Base-by-base conservation (phyloP, 2,329 filamentous ascomycete genomes). In the Westerdykella aurantiaca region DNA sequence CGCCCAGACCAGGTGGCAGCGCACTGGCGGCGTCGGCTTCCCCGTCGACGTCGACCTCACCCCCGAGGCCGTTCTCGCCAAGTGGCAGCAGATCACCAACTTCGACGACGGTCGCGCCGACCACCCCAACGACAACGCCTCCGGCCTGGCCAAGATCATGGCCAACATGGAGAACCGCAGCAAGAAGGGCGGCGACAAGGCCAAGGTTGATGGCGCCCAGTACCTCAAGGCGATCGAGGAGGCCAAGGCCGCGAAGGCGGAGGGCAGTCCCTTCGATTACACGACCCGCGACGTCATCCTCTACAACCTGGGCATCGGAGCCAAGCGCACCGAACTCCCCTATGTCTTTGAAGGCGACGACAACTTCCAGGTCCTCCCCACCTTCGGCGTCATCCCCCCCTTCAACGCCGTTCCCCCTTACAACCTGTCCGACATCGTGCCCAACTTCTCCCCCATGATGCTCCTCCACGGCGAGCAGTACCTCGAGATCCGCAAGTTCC, bases 401-500 rank as follows among this genome's bases (percentile, higher is more conserved):
- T 96, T 97, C 74, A 85, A 85, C 71, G 84, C 88, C 48, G 78
- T 86, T 54, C 74, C 82, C 48, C 88, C 91, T 22, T 97, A 86
- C 75, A 82, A 77, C 68, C 78, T 93, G 59, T 80, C 82, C 62
- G 81, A 90, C 45, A 79, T 98, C 49, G 85, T 97, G 22, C 89
- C 90, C 67, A 95, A 97, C 77, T 98, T 96, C 77, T 88, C 82
- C 31, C 91, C 90, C 49, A 96, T 95, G 88, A 96, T 96, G 89
- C 82, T 98, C 40, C 85, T 98, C 18, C 93, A 98, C 73, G 93
- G 93, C 64, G 93, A 98, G 77, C 93, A 98, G 71, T 98, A 90
- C 73, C 87, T 98, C 52, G 93, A 98, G 72, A 80, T 98, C 62
- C 82, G 84, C 65, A 88, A 91, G 69, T 94, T 83, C 74, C 93